These are phyloP conservation scores for Incumbomyces delicatus DNA, from an alignment of 2,329 filamentous ascomycete species.

Conservation along the genomic window DNA sequence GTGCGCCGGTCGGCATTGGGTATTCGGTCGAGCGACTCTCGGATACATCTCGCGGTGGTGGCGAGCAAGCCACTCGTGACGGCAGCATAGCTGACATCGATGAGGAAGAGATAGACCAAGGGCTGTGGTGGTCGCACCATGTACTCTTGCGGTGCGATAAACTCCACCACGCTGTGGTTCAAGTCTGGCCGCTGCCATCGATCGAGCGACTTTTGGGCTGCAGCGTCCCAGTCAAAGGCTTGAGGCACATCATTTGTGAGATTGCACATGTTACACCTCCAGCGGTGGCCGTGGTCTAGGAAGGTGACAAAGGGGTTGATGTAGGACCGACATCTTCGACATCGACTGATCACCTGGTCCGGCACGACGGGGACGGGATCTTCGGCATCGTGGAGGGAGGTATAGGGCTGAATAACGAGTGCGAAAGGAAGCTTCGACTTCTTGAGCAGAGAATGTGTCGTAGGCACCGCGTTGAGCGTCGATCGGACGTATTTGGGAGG, in stretches of 20 bases:
- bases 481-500: constrained; percentile 89
- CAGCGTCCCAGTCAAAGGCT: constrained; percentile 95
- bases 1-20: constrained; percentile 95
- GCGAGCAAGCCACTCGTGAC: constrained; percentile 85
- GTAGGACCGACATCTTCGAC: constrained; percentile 88
- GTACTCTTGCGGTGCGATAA: constrained; percentile 96
- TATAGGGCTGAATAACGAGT: constrained; percentile 92
- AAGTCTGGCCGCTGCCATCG: constrained; percentile 86
- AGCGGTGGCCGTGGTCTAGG: constrained; percentile 90
- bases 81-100: constrained; percentile 85
- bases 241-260: constrained; percentile 98
- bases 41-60: constrained; percentile 82
- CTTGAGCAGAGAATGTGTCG: constrained; percentile 84
- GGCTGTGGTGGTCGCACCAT: constrained; percentile 97
- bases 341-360: constrained; percentile 94
- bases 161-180: constrained; percentile 94
- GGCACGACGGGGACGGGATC: constrained; percentile 85
- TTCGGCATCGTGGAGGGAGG: constrained; percentile 81
- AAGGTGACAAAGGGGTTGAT: constrained; percentile 98
- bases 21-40: constrained; percentile 91
- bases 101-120: constrained; percentile 87
- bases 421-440: constrained; percentile 95
- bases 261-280: constrained; percentile 99
- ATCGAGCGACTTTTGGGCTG: constrained; percentile 81
- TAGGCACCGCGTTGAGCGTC: constrained; percentile 87